These are phyloP conservation scores for Chaetomium olivaceum DNA, from an alignment of 2,329 filamentous ascomycete genomes.

Conservation along the genomic window DNA sequence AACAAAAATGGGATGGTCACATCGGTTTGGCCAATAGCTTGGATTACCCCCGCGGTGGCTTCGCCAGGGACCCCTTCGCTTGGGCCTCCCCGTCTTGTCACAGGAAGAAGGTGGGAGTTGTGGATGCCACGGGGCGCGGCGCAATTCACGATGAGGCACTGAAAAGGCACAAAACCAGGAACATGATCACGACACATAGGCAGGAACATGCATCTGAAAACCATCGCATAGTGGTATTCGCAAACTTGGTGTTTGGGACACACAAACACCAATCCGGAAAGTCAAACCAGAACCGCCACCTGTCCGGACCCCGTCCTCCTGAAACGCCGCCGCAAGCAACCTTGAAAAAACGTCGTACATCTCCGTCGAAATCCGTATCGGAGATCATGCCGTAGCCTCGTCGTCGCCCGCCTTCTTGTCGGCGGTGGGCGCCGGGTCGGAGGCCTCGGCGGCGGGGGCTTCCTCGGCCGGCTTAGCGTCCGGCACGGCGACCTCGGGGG, in stretches of 20 bases:
- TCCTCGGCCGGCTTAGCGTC: constrained; percentile 17
- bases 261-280: constrained; percentile 15
- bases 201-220: not conserved
- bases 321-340: constrained; percentile 22
- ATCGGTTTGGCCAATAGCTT: too few species aligned
- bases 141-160: not conserved
- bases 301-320: constrained; percentile 4
- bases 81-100: too few species aligned
- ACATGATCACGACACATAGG: not conserved
- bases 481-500: not conserved
- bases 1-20: too few species aligned
- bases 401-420: constrained; percentile 10
- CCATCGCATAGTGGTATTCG: not conserved
- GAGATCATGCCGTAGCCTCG: constrained; percentile 8
- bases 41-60: too few species aligned
- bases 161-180: not conserved
- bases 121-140: too few species aligned
- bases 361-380: not conserved
- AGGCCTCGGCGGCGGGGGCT: constrained; percentile 9
- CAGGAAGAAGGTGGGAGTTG: too few species aligned
- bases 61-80: too few species aligned
- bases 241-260: not conserved
- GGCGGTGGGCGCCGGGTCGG: constrained; percentile 3
- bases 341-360: not conserved
- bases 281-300: constrained; percentile 16